These are phyloP conservation scores for Aristolochia contorta DNA, from an alignment of 164 flowering plant genomes.

Conservation along the genomic window DNA sequence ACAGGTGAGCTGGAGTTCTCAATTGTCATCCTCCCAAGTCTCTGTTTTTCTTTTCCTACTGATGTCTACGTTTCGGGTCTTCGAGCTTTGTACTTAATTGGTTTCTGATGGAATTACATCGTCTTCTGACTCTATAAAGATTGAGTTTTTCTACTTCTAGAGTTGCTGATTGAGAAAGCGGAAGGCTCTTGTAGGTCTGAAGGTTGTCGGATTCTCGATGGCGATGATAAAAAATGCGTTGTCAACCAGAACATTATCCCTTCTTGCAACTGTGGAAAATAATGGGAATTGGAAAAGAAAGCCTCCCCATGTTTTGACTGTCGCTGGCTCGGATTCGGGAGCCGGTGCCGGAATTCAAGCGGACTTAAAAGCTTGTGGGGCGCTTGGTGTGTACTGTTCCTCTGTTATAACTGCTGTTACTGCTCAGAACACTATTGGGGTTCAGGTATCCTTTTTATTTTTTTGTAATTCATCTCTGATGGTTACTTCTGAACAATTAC, in stretches of 20 bases:
- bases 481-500: neutral
- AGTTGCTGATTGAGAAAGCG: too few species aligned
- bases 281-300: slow-evolving; percentile 8
- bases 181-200: too few species aligned
- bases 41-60: too few species aligned
- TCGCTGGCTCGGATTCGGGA: slow-evolving; percentile 97
- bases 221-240: neutral
- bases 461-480: neutral
- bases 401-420: slow-evolving; percentile 91
- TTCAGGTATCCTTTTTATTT: slow-evolving; percentile 69
- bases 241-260: neutral
- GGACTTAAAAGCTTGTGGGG: slow-evolving; percentile 83
- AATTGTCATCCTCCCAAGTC: too few species aligned
- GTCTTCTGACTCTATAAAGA: too few species aligned
- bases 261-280: slow-evolving; percentile 9
- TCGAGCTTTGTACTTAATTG: too few species aligned
- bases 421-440: slow-evolving; percentile 94
- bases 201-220: too few species aligned
- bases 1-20: too few species aligned
- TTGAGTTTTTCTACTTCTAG: too few species aligned
- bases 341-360: slow-evolving; percentile 99
- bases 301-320: slow-evolving; percentile 46
- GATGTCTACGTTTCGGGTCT: too few species aligned
- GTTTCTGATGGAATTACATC: too few species aligned
- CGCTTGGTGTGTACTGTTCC: slow-evolving; percentile 86